A percentile compares a stretch with the other conserved stretches of the same genome.
Conservation (phyloP, 345 rosid genomes). For the Leavenworthia alabamica region DNA sequence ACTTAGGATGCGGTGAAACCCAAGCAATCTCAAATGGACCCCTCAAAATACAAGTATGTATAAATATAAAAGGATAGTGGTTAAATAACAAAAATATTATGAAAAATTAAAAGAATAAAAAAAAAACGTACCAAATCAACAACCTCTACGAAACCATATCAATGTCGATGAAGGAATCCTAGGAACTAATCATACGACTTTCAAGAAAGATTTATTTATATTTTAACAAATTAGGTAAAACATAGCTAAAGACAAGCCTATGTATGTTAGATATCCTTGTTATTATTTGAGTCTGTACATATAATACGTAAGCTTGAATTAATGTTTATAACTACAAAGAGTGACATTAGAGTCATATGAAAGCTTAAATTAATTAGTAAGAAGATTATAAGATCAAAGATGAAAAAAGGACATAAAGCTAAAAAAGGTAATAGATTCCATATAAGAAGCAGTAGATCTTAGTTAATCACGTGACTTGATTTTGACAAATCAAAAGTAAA, state of each 20-base stretch:
- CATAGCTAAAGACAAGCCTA: neutral
- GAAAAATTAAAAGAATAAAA: constrained; percentile 16
- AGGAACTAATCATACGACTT: constrained; percentile 17
- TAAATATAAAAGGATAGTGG: neutral
- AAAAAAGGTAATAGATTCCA: constrained; percentile 9
- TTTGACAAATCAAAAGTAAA: constrained; percentile 17
- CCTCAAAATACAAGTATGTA: neutral
- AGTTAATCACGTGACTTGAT: constrained; percentile 27
- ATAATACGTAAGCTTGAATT: neutral
- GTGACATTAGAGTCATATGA: neutral
- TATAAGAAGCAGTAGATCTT: constrained; percentile 6
- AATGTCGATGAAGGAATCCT: constrained; percentile 22
- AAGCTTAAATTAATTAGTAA: constrained; percentile 2
- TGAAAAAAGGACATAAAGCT: constrained; percentile 11
- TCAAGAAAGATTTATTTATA: neutral
- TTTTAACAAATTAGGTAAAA: neutral
- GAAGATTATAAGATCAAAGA: neutral
- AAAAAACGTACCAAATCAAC: constrained; percentile 23
- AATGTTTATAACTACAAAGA: neutral
- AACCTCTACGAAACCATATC: neutral
- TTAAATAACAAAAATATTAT: neutral
- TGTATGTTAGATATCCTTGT: neutral
- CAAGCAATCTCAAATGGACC: constrained; percentile 53
- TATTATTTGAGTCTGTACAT: neutral
- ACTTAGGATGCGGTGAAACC: constrained; percentile 57